These are phyloP conservation scores for Suillus tomentosus DNA, from an alignment of 768 basidiomycete genomes.

Conservation along the genomic window DNA sequence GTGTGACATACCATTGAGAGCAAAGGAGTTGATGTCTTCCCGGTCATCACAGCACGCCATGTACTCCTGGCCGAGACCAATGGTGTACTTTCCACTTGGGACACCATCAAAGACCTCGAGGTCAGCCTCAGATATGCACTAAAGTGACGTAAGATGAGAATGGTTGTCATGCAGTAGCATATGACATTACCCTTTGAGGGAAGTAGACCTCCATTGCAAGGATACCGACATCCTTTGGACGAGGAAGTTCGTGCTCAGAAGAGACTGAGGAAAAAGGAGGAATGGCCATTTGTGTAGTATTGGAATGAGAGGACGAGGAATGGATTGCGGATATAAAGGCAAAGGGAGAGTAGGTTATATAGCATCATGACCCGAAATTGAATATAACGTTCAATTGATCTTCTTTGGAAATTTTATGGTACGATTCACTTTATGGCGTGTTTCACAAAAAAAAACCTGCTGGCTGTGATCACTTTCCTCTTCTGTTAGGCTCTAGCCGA, in stretches of 20 bases:
- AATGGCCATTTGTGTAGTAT: constrained; percentile 26
- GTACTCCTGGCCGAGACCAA: constrained; percentile 95
- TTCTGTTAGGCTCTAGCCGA: not conserved
- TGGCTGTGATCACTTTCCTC: not conserved
- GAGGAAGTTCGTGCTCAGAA: constrained; percentile 34
- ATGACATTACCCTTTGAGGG: constrained; percentile 67
- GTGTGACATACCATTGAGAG: constrained; percentile 74
- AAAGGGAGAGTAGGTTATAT: constrained; percentile 25
- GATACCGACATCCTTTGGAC: constrained; percentile 93
- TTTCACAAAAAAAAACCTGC: constrained; percentile 22
- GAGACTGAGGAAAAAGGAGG: constrained; percentile 16
- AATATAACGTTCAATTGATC: constrained; percentile 26
- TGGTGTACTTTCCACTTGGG: constrained; percentile 96
- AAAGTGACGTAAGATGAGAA: constrained; percentile 14
- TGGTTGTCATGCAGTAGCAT: no score
- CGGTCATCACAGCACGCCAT: constrained; percentile 99
- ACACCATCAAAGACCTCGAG: constrained; percentile 95
- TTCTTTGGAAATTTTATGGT: constrained; percentile 28
- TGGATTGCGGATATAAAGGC: not conserved
- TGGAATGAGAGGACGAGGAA: not conserved
- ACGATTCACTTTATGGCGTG: constrained; percentile 33
- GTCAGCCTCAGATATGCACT: constrained; percentile 96
- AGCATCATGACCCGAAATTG: constrained; percentile 17
- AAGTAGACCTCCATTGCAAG: constrained; percentile 95
- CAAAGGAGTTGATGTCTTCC: constrained; percentile 99